phyloP scores from a whole-genome alignment of 2,329 filamentous ascomycete genomes.

The Colletotrichum lindemuthianum region DNA sequence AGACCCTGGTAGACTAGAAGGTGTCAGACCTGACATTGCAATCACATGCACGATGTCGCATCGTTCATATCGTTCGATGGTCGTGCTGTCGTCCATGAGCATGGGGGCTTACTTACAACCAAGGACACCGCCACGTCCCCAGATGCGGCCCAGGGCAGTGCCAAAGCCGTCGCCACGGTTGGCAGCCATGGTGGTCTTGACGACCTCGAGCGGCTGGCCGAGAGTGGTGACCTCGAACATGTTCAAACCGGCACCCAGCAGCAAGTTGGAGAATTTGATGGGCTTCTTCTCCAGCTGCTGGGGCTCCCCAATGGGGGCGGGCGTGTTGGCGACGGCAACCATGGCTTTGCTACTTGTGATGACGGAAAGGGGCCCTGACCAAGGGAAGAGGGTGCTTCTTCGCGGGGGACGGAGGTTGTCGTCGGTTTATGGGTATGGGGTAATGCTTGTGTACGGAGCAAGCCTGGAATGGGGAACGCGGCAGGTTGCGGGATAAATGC shows the following conservation, averaged over 20 bases:
- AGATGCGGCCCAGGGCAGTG: conserved; percentile 85
- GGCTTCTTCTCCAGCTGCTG: conserved; percentile 94
- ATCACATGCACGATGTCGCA: not conserved
- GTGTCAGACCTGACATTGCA: conserved; percentile 39
- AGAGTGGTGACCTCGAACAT: conserved; percentile 84
- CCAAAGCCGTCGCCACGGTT: conserved; percentile 90
- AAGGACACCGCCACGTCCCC: conserved; percentile 90
- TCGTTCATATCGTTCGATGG: not conserved
- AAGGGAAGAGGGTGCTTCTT: conserved; percentile 95
- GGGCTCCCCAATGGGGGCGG: conserved; percentile 58
- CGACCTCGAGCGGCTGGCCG: conserved; percentile 90
- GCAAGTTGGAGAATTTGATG: conserved; percentile 98
- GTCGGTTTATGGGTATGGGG: conserved; percentile 33
- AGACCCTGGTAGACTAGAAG: conserved; percentile 94
- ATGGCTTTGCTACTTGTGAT: conserved; percentile 63
- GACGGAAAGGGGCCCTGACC: conserved; percentile 87
- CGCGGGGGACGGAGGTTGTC: conserved; percentile 57
- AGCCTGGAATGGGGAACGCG: conserved; percentile 28
- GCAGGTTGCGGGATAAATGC: conserved; percentile 32
- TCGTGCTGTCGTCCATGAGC: not conserved
- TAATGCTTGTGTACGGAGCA: conserved; percentile 23
- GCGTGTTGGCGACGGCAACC: conserved; percentile 67
- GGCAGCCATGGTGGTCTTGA: conserved; percentile 99
- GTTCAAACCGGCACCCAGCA: conserved; percentile 93
- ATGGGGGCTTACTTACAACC: conserved; percentile 77